These are phyloP conservation scores for Phialophora macrospora DNA, from an alignment of 2,329 filamentous ascomycete species.

Conservation along the genomic window DNA sequence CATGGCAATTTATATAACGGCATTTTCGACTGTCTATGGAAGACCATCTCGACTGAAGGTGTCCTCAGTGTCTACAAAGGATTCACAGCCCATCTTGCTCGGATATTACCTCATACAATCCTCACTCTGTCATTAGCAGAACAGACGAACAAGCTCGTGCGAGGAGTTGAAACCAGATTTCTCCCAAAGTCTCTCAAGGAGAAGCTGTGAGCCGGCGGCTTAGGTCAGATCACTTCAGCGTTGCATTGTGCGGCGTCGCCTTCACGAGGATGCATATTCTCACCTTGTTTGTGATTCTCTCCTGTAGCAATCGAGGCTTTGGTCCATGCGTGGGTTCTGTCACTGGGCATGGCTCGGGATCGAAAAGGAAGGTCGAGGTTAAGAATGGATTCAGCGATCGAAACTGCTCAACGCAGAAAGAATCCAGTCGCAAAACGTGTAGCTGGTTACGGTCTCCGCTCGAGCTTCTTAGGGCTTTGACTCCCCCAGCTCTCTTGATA, in stretches of 20 bases:
- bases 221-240: background rate
- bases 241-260: constrained; percentile 17
- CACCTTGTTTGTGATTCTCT: background rate
- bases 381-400: background rate
- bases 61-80: constrained; percentile 96
- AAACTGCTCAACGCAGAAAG: background rate
- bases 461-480: background rate
- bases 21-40: constrained; percentile 87
- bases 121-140: constrained; percentile 91
- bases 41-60: constrained; percentile 90
- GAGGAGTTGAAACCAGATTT: constrained; percentile 71
- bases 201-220: constrained; percentile 46
- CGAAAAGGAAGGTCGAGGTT: background rate
- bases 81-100: constrained; percentile 89
- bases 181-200: constrained; percentile 53
- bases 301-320: background rate
- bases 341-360: background rate
- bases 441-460: background rate
- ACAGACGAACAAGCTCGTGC: constrained; percentile 93
- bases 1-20: constrained; percentile 95
- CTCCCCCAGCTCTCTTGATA: background rate
- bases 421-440: background rate
- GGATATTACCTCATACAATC: constrained; percentile 95
- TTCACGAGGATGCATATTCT: background rate
- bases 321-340: background rate